Conservation (phyloP, 2,329 filamentous ascomycete species). For the Helotiales sp. region DNA sequence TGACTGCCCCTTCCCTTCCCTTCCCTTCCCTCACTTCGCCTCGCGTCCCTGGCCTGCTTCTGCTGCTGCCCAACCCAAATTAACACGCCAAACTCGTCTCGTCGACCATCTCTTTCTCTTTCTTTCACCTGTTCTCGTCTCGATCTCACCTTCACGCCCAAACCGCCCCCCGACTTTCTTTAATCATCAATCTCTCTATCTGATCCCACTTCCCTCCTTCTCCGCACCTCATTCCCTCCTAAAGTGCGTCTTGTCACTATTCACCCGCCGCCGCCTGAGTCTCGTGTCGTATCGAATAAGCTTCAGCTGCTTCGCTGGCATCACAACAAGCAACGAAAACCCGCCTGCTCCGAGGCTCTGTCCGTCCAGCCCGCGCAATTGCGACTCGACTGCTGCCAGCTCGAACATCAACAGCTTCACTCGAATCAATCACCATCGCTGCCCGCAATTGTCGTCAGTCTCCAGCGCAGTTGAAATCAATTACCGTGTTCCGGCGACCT, state of each 20-base stretch:
- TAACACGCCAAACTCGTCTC: neutral
- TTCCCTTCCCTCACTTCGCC: neutral
- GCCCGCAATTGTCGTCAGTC: neutral
- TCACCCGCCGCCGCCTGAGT: slow-evolving; percentile 11
- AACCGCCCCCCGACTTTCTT: slow-evolving; percentile 11
- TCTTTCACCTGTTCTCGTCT: neutral
- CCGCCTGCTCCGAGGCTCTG: slow-evolving; percentile 10
- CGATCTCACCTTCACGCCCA: slow-evolving; percentile 2
- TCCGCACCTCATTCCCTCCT: neutral
- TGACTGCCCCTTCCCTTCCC: neutral
- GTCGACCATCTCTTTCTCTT: neutral
- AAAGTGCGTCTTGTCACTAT: slow-evolving; percentile 5
- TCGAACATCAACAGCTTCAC: slow-evolving; percentile 23
- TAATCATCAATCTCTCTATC: slow-evolving; percentile 17
- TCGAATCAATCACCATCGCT: neutral
- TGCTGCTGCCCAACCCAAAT: neutral
- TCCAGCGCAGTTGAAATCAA: neutral
- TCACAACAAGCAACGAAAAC: slow-evolving; percentile 31
- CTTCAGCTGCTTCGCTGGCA: slow-evolving; percentile 35
- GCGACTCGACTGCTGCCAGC: slow-evolving; percentile 16
- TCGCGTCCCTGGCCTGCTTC: neutral
- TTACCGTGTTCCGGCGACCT: neutral
- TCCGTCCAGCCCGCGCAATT: slow-evolving; percentile 12
- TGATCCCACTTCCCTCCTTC: slow-evolving; percentile 2
- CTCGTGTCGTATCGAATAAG: slow-evolving; percentile 33